phyloP scores from a whole-genome alignment of 2,329 filamentous ascomycete genomes.

The Nigrospora osmanthi region DNA sequence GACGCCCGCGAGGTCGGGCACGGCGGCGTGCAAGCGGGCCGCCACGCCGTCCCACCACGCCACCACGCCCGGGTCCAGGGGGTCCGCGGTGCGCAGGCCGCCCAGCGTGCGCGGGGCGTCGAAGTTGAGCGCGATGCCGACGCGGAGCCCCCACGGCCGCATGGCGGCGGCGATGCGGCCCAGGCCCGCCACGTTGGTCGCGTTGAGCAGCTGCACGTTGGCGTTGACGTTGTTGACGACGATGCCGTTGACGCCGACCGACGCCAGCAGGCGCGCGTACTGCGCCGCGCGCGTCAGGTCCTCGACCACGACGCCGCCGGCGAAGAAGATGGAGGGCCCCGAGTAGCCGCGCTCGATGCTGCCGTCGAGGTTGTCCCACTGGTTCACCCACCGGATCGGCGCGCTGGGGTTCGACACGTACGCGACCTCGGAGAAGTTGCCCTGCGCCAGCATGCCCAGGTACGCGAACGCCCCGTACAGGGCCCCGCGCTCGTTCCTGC shows the following conservation, averaged over 20 bases:
- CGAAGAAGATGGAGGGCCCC: slow-evolving; percentile 62
- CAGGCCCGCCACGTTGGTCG: slow-evolving; percentile 52
- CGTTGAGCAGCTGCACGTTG: slow-evolving; percentile 47
- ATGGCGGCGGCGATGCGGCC: slow-evolving; percentile 55
- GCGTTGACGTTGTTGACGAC: slow-evolving; percentile 69
- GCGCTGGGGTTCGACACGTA: slow-evolving; percentile 41
- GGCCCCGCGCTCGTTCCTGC: slow-evolving; percentile 58
- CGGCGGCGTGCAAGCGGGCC: slow-evolving; percentile 45
- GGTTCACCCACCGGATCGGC: slow-evolving; percentile 58
- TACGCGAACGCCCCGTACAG: slow-evolving; percentile 66
- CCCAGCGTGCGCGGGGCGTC: slow-evolving; percentile 26
- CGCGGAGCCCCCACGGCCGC: slow-evolving; percentile 57
- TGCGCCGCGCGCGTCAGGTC: slow-evolving; percentile 52
- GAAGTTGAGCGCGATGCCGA: slow-evolving; percentile 37
- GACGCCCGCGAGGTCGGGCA: slow-evolving; percentile 63
- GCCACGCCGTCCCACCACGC: slow-evolving; percentile 57
- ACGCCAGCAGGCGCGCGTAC: slow-evolving; percentile 60
- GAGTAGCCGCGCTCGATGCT: slow-evolving; percentile 63
- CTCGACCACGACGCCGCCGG: slow-evolving; percentile 43
- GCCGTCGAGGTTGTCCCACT: slow-evolving; percentile 66
- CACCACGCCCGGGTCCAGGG: slow-evolving; percentile 51
- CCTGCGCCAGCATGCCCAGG: slow-evolving; percentile 46
- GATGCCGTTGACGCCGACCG: slow-evolving; percentile 57
- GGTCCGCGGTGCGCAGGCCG: slow-evolving; percentile 55
- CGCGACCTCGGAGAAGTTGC: slow-evolving; percentile 37